A percentile compares a stretch with the other conserved stretches of the same genome.
Evolutionary conservation across 306 rosid genomes (phyloP).

Genomic region (Prunus salicina): DNA sequence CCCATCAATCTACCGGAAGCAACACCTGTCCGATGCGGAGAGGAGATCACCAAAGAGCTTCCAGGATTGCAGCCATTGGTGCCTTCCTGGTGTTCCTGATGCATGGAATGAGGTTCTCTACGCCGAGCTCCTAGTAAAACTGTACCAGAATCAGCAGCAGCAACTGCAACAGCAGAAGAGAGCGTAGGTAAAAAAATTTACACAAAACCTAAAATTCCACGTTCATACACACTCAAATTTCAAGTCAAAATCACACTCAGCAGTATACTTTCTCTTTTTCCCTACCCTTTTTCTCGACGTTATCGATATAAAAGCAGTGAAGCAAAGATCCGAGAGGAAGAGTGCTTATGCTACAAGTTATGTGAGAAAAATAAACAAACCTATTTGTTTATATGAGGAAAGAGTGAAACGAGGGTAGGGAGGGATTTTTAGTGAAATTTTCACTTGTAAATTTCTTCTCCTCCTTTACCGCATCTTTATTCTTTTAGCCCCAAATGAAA

Average conservation of each 20-base stretch:
- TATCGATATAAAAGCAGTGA: constrained; percentile 18
- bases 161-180: constrained; percentile 44
- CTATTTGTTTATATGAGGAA: constrained; percentile 35
- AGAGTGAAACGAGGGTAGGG: constrained; percentile 3
- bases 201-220: constrained; percentile 8
- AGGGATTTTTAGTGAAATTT: constrained; percentile 8
- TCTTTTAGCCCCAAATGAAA: constrained; percentile 26
- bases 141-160: constrained; percentile 34
- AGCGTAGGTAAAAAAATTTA: constrained; percentile 45
- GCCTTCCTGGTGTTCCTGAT: constrained; percentile 98
- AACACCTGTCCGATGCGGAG: constrained; percentile 49
- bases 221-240: constrained; percentile 7
- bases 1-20: constrained; percentile 86
- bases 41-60: constrained; percentile 50
- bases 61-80: constrained; percentile 99
- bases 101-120: constrained; percentile 83
- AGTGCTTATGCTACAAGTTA: constrained; percentile 11
- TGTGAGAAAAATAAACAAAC: constrained; percentile 17
- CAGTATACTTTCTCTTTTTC: constrained; percentile 18
- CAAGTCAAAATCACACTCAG: constrained; percentile 23
- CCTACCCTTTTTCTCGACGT: constrained; percentile 15
- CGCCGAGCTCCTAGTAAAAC: constrained; percentile 60
- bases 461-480: constrained; percentile 13
- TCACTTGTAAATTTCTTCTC: constrained; percentile 26
- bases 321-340: background rate